These are phyloP conservation scores for Penicillium glabrum DNA, from an alignment of 2,329 filamentous ascomycete genomes.

Conservation along the genomic window DNA sequence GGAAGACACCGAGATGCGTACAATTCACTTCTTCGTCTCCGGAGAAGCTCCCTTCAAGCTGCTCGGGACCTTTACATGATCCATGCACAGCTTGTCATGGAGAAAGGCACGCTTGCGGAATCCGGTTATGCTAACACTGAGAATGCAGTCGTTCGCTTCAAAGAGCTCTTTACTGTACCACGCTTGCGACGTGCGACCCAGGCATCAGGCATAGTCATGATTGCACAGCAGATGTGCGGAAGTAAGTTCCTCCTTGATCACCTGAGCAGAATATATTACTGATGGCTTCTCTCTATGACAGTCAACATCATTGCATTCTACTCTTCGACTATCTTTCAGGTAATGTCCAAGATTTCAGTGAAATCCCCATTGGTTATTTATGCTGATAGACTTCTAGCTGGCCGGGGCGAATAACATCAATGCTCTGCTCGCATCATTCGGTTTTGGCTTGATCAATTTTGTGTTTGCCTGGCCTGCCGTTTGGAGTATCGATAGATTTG, in stretches of 20 bases:
- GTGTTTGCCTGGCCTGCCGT: slow-evolving; percentile 30
- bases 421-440: slow-evolving; percentile 25
- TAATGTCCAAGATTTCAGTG: not conserved
- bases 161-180: slow-evolving; percentile 19
- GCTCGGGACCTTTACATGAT: slow-evolving; percentile 35
- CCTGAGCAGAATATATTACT: not conserved
- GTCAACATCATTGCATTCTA: slow-evolving; percentile 34
- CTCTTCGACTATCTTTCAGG: slow-evolving; percentile 23
- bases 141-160: slow-evolving; percentile 19
- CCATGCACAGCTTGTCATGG: slow-evolving; percentile 30
- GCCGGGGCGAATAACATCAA: slow-evolving; percentile 14
- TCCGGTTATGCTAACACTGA: slow-evolving; percentile 10
- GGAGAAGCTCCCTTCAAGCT: slow-evolving; percentile 35
- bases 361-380: not conserved
- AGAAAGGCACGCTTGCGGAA: slow-evolving; percentile 18
- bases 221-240: slow-evolving; percentile 32
- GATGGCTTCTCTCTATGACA: slow-evolving; percentile 1
- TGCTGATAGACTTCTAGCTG: not conserved
- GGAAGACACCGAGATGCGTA: slow-evolving; percentile 29
- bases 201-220: slow-evolving; percentile 30
- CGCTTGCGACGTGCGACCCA: slow-evolving; percentile 27
- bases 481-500: slow-evolving; percentile 27
- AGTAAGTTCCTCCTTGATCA: slow-evolving; percentile 14
- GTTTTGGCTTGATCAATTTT: slow-evolving; percentile 31
- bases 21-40: slow-evolving; percentile 34